Evolutionary conservation across 345 rosid species (phyloP), one percentile per base, ranked within the genome.

Genomic region (Excoecaria agallocha): DNA sequence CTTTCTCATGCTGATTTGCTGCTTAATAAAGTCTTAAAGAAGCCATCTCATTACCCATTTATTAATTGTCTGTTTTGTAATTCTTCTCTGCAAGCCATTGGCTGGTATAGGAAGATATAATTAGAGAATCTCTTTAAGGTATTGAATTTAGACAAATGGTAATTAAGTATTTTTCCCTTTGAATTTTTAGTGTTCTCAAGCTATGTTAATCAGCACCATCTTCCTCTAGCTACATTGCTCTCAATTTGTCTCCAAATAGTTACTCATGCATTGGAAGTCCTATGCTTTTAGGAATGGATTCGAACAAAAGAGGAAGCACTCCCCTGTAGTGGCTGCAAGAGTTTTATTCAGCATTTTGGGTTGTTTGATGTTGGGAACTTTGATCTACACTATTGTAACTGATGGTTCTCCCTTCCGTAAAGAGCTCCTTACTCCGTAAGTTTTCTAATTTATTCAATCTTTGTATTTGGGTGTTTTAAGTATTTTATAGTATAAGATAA

Each of bases 371-470:
- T 60, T 87, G 63, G 91, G 85, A 72, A 93, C 97, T 78, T 81
- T 94, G 82, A 19, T 87, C 73, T 92, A 86, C 83, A 89, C 95
- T 57, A 43, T 87, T 66, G 58, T 79, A 50, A 91, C 96, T 49
- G 83, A 88, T 81, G 97, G 98, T 72, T 85, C 90, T 39, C 98
- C 97, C 76, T 94, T 94, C 74, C 93, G 92, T 71, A 85, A 70
- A 82, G 98, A 94, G 72, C 92, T 94, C 41, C 64, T 86, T 3
- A 88, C 90, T 66, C 98, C 93, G 97, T 94, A 76, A 94, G 91
- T 77, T 72, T 62, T 45, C 62, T 5, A 15, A 41, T 19, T 46
- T 57, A 39, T 59, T 57, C 70, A 30, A 52, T 12, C 51, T 46
- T 6, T 43, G 4, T 37, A 35, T 37, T 60, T 12, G 4, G 10